Conservation (phyloP, 2,329 filamentous ascomycete genomes). For the Rhinocladiella similis region DNA sequence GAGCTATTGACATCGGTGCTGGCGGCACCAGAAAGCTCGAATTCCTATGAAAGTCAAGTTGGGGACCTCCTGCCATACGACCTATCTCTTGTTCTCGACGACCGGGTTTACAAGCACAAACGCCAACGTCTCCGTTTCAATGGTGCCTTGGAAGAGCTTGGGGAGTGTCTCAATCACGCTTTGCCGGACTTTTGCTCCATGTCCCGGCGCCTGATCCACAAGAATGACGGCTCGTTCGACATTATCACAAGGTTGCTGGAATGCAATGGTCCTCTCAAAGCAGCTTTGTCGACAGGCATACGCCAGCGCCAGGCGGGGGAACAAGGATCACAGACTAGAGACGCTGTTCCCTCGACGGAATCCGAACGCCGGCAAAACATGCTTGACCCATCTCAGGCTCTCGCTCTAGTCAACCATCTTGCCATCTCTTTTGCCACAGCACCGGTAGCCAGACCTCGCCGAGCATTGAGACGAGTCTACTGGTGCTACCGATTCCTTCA, state of each 20-base stretch:
- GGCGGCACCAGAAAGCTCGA: neutral
- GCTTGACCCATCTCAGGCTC: constrained; percentile 5
- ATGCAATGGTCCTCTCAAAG: constrained; percentile 13
- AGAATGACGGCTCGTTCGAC: constrained; percentile 29
- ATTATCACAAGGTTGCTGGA: constrained; percentile 29
- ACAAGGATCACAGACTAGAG: neutral
- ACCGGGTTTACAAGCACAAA: neutral
- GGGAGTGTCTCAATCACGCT: constrained; percentile 8
- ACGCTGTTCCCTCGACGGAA: neutral
- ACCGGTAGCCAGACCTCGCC: constrained; percentile 32
- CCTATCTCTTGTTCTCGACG: neutral
- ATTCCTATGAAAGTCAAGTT: neutral
- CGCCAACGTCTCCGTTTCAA: neutral
- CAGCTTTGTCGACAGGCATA: constrained; percentile 2
- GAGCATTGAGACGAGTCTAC: constrained; percentile 47
- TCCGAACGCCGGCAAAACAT: neutral
- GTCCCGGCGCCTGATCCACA: constrained; percentile 28
- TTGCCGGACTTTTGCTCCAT: constrained; percentile 7
- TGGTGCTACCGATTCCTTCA: constrained; percentile 49
- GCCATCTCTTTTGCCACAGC: constrained; percentile 23
- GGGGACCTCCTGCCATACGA: neutral
- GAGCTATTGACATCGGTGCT: neutral
- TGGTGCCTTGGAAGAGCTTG: constrained; percentile 3
- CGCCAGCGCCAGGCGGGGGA: neutral
- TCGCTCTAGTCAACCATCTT: constrained; percentile 19